Conservation (phyloP, 2,329 filamentous ascomycete genomes). For the Verticillium dahliae region DNA sequence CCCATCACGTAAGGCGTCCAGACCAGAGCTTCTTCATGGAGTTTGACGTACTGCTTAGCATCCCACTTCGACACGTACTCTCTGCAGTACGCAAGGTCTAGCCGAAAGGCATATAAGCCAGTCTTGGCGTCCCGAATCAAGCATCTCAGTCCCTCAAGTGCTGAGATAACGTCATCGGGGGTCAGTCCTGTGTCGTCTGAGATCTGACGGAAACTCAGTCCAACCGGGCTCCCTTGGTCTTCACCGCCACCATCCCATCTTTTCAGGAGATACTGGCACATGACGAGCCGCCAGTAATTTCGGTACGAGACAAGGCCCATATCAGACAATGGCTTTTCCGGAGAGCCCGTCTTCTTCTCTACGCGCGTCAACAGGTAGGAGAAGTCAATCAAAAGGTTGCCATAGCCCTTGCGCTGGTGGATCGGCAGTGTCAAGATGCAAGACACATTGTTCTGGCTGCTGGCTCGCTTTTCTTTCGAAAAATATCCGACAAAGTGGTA, state of each 20-base stretch:
- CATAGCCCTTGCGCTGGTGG: conserved; percentile 94
- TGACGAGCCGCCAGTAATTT: conserved; percentile 89
- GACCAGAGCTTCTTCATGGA: conserved; percentile 73
- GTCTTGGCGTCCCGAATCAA: conserved; percentile 86
- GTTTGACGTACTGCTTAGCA: conserved; percentile 76
- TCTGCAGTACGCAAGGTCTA: conserved; percentile 79
- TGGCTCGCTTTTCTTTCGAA: conserved; percentile 93
- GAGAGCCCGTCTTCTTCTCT: conserved; percentile 89
- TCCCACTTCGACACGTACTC: conserved; percentile 89
- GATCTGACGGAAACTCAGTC: conserved; percentile 59
- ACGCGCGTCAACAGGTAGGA: conserved; percentile 93
- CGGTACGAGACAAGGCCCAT: conserved; percentile 97
- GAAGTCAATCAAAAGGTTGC: conserved; percentile 94
- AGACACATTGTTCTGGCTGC: conserved; percentile 93
- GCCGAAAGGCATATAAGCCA: conserved; percentile 79
- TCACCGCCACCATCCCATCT: conserved; percentile 30
- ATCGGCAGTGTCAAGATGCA: conserved; percentile 95
- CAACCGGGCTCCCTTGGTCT: conserved; percentile 24
- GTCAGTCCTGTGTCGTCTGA: conserved; percentile 93
- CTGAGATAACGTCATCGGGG: conserved; percentile 90
- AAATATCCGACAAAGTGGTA: conserved; percentile 99
- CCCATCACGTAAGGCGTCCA: conserved; percentile 99
- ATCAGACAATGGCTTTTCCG: conserved; percentile 94
- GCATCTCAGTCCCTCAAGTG: conserved; percentile 81
- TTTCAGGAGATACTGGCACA: conserved; percentile 77